These are phyloP conservation scores for Geotrichum aggregatum DNA, from an alignment of 1,139 yeast genomes.

Conservation along the genomic window DNA sequence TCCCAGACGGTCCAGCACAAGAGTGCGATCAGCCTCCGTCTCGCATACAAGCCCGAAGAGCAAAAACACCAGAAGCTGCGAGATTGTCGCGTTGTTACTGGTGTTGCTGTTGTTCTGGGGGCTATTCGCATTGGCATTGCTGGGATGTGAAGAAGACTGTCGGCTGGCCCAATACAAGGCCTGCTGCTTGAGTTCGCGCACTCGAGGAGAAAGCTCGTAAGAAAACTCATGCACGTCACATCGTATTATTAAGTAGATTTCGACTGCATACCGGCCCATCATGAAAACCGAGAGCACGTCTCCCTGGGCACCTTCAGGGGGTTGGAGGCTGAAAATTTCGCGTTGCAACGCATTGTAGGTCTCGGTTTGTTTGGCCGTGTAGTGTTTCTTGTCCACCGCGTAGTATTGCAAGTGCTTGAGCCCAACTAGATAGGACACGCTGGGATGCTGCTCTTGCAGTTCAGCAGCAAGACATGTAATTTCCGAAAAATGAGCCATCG, in stretches of 20 bases:
- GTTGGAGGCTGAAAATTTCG: not conserved
- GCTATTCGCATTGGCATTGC: too few relatives aligned
- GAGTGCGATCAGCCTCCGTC: constrained; percentile 19
- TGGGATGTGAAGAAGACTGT: constrained; percentile 15
- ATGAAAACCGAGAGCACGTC: constrained; percentile 22
- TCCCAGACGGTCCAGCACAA: constrained; percentile 22
- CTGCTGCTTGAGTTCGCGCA: constrained; percentile 18
- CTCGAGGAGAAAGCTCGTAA: constrained; percentile 18
- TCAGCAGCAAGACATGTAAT: constrained; percentile 6
- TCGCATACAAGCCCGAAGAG: constrained; percentile 28
- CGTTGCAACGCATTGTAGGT: not conserved
- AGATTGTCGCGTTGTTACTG: constrained; percentile 17
- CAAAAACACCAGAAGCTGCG: constrained; percentile 26
- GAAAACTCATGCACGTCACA: constrained; percentile 25
- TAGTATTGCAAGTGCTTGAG: constrained; percentile 9
- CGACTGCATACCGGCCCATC: constrained; percentile 22
- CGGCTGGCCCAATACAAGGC: constrained; percentile 22
- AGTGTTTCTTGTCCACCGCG: not conserved
- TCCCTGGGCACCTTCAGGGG: not conserved
- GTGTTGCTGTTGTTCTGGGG: too few relatives aligned
- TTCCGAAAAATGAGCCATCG: constrained; percentile 11
- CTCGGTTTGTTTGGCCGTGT: not conserved
- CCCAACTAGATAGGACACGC: constrained; percentile 16
- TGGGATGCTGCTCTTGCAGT: constrained; percentile 12
- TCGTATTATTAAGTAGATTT: constrained; percentile 23